Conservation (phyloP, 2,329 filamentous ascomycete genomes). For the Coleophoma eucalyptorum region DNA sequence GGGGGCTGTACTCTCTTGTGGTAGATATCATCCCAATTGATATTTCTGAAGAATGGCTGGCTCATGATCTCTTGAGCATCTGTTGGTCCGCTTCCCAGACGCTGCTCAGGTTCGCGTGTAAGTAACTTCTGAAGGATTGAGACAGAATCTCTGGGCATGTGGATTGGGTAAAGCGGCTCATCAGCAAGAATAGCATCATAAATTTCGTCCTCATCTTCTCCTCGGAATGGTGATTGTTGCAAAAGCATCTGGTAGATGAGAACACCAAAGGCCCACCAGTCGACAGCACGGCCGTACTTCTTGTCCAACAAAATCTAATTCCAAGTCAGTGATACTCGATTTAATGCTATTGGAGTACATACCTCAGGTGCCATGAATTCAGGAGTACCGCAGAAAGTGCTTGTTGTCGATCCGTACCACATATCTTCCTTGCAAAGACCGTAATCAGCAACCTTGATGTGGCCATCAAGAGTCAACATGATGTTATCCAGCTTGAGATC, state of each 20-base stretch:
- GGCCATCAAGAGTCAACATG: slow-evolving; percentile 86
- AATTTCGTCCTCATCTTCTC: slow-evolving; percentile 98
- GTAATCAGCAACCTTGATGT: slow-evolving; percentile 98
- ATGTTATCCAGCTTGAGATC: slow-evolving; percentile 85
- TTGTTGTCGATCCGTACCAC: slow-evolving; percentile 97
- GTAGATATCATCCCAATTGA: slow-evolving; percentile 99
- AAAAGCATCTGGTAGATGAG: slow-evolving; percentile 99
- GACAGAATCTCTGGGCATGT: slow-evolving; percentile 97
- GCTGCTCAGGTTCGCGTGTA: slow-evolving; percentile 88
- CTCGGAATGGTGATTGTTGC: slow-evolving; percentile 97
- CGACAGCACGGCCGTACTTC: slow-evolving; percentile 94
- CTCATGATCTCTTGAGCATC: slow-evolving; percentile 99
- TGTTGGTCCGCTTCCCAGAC: slow-evolving; percentile 89
- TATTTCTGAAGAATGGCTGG: slow-evolving; percentile 95
- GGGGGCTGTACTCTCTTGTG: slow-evolving; percentile 88
- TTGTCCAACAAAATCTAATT: slow-evolving; percentile 88
- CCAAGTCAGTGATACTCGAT: slow-evolving; percentile 22
- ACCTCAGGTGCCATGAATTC: slow-evolving; percentile 99
- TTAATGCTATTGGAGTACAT: slow-evolving; percentile 24
- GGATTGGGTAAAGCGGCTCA: slow-evolving; percentile 95
- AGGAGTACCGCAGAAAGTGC: slow-evolving; percentile 98
- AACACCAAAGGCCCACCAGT: slow-evolving; percentile 99
- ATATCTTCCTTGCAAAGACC: slow-evolving; percentile 99
- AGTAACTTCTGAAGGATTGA: slow-evolving; percentile 97
- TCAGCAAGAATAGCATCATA: slow-evolving; percentile 98